Percentiles rank a stretch among this genome's conserved stretches.
Conservation (phyloP, 495 filamentous ascomycete species). For the Talaromyces wortmannii region DNA sequence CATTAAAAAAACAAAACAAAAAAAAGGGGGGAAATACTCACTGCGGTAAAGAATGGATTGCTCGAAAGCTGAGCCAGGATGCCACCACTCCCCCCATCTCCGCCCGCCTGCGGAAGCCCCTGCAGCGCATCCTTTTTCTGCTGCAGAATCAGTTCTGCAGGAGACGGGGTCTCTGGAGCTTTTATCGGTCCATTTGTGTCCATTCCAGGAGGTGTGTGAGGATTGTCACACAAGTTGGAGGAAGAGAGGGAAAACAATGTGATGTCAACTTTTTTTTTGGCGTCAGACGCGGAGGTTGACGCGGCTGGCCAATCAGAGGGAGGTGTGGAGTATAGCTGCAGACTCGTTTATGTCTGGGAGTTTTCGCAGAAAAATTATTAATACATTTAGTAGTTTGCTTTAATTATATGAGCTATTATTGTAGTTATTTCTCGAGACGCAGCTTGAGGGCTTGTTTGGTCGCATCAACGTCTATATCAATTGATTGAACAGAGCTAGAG, state of each 20-base stretch:
- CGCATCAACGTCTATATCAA: too few species aligned
- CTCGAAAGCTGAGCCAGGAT: constrained; percentile 48
- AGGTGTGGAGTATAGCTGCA: too few species aligned
- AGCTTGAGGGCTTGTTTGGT: too few species aligned
- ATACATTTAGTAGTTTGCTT: too few species aligned
- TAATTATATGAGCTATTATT: too few species aligned
- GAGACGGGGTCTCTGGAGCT: constrained; percentile 23
- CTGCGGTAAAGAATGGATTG: constrained; percentile 67
- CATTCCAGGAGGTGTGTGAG: constrained; percentile 18
- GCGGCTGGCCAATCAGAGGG: not conserved
- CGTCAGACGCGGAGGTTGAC: not conserved
- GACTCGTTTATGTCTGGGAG: too few species aligned
- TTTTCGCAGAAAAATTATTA: too few species aligned
- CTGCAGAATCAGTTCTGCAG: constrained; percentile 31
- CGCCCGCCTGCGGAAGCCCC: constrained; percentile 16
- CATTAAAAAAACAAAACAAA: not conserved
- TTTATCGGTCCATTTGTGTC: constrained; percentile 29
- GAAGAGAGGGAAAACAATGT: not conserved
- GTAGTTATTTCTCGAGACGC: too few species aligned
- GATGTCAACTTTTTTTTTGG: not conserved
- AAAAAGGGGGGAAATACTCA: constrained; percentile 16
- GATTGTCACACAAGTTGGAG: not conserved
- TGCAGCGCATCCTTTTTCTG: constrained; percentile 28
- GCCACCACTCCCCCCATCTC: constrained; percentile 24
- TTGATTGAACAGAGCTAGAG: too few species aligned